These are phyloP conservation scores for Citropsis articulata DNA, from an alignment of 345 rosid species.

Conservation along the genomic window DNA sequence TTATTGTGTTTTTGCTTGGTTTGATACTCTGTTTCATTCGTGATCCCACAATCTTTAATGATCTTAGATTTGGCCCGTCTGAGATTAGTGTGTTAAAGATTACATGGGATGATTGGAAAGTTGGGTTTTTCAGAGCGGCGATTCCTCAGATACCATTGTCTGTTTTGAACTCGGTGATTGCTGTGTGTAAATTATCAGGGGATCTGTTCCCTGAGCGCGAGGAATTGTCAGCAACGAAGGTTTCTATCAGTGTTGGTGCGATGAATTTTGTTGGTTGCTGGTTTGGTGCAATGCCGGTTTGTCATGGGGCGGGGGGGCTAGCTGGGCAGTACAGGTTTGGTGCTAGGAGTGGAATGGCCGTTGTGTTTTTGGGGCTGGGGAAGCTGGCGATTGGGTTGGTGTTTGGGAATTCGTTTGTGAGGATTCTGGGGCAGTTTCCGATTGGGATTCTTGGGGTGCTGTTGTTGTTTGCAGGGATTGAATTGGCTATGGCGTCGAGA, in stretches of 20 bases:
- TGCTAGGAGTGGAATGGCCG: constrained; percentile 69
- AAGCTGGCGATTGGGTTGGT: constrained; percentile 66
- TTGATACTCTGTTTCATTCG: constrained; percentile 58
- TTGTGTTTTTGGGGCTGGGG: constrained; percentile 64
- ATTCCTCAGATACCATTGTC: constrained; percentile 89
- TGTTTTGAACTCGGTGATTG: constrained; percentile 74
- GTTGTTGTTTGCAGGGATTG: constrained; percentile 79
- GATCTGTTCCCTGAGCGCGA: constrained; percentile 71
- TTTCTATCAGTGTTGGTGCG: constrained; percentile 66
- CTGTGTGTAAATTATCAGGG: constrained; percentile 70
- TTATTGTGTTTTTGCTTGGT: constrained; percentile 64
- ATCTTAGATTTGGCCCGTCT: constrained; percentile 69
- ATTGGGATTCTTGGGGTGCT: constrained; percentile 88
- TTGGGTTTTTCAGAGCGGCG: constrained; percentile 74
- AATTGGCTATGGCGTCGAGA: constrained; percentile 77
- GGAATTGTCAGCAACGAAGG: constrained; percentile 67
- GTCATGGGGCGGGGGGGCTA: constrained; percentile 89
- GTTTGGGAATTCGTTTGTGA: constrained; percentile 79
- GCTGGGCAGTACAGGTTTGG: constrained; percentile 93
- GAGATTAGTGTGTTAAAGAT: constrained; percentile 46
- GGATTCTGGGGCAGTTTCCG: constrained; percentile 69
- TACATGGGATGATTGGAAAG: constrained; percentile 88
- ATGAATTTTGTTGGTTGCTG: constrained; percentile 88
- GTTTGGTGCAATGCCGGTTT: constrained; percentile 96
- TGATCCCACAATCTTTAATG: constrained; percentile 49